These are phyloP conservation scores for Pichia paraexigua DNA, from an alignment of 805 yeast genomes.

Conservation along the genomic window DNA sequence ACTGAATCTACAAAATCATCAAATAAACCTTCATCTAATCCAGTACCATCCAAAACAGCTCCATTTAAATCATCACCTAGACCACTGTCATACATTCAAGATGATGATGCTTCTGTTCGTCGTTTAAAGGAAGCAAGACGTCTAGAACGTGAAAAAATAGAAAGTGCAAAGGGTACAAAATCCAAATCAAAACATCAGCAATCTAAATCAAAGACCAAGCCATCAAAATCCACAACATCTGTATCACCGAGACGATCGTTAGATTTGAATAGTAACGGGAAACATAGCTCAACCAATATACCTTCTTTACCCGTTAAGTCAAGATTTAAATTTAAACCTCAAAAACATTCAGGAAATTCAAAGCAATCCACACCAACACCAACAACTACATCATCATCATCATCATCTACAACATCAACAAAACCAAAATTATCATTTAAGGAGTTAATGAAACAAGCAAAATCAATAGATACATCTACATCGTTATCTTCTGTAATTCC, in stretches of 20 bases:
- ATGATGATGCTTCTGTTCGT: constrained; percentile 63
- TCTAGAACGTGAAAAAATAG: constrained; percentile 39
- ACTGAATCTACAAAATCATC: background rate
- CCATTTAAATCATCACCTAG: too few relatives aligned
- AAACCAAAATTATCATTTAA: constrained; percentile 48
- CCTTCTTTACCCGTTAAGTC: constrained; percentile 3
- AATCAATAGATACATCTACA: constrained; percentile 43
- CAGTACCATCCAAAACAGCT: background rate
- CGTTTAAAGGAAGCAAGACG: constrained; percentile 60
- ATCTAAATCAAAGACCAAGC: background rate
- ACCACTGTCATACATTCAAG: background rate
- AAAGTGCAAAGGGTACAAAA: constrained; percentile 26
- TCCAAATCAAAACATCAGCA: background rate
- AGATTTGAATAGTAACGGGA: background rate
- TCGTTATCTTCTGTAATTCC: constrained; percentile 33
- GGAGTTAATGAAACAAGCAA: constrained; percentile 65
- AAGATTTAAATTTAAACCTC: constrained; percentile 4
- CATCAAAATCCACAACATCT: background rate
- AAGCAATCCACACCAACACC: background rate
- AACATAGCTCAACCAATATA: background rate
- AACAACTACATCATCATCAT: background rate
- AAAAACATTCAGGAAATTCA: background rate
- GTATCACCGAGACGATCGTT: background rate
- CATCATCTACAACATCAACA: constrained; percentile 13
- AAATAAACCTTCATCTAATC: background rate